Evolutionary conservation across 1,284 basidiomycete genomes (phyloP).

Genomic region (Ceratorhiza oryzae-sativae): DNA sequence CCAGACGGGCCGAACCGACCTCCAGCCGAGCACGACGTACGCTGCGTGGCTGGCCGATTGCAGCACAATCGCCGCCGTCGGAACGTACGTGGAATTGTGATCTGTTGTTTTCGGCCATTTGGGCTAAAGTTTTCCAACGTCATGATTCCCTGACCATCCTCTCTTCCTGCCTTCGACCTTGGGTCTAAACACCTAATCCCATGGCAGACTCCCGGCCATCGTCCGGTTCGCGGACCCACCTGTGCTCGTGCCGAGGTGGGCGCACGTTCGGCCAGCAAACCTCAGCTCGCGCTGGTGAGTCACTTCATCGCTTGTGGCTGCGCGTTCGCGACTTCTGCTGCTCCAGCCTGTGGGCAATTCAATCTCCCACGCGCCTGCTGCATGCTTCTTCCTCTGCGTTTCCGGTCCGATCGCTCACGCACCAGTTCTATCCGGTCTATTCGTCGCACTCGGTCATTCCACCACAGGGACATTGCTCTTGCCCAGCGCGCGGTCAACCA

Average conservation of each 20-base stretch:
- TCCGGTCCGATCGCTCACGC: background rate
- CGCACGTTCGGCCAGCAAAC: background rate
- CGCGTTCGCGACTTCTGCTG: background rate
- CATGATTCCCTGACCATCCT: background rate
- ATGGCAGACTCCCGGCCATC: background rate
- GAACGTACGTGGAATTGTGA: background rate
- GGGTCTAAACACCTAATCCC: background rate
- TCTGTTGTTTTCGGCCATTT: background rate
- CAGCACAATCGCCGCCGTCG: background rate
- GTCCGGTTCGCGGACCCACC: background rate
- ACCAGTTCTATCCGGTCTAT: too few relatives aligned
- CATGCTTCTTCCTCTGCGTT: too few relatives aligned
- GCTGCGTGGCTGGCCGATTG: background rate
- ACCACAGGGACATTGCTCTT: background rate
- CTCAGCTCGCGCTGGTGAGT: conserved; percentile 1
- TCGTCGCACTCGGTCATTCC: too few relatives aligned
- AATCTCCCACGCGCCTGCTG: background rate
- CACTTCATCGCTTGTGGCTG: background rate
- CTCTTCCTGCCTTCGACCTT: background rate
- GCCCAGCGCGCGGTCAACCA: conserved; percentile 2
- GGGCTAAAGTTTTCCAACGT: too few relatives aligned
- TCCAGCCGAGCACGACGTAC: conserved; percentile 13
- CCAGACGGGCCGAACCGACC: conserved; percentile 1
- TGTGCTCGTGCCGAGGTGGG: background rate
- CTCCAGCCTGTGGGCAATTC: background rate